Conservation (phyloP, 2,329 filamentous ascomycete genomes). For the Bimuria novae-zelandiae region DNA sequence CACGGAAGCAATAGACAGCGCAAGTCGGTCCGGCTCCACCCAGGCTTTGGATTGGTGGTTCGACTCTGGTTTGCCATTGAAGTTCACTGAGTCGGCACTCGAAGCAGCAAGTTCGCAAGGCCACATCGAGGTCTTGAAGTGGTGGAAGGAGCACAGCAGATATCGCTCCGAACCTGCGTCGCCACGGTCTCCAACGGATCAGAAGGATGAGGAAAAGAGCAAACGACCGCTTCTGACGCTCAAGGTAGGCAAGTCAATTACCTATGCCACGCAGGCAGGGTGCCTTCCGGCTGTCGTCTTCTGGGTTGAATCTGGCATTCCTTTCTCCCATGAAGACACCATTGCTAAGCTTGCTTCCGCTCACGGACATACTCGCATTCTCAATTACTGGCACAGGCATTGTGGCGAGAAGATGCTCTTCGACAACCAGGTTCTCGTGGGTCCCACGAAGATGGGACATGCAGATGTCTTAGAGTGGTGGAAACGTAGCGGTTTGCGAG, state of each 20-base stretch:
- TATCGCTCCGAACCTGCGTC: conserved; percentile 40
- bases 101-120: conserved; percentile 86
- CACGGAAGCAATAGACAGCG: conserved; percentile 81
- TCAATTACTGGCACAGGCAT: conserved; percentile 79
- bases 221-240: conserved; percentile 55
- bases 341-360: conserved; percentile 84
- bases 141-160: conserved; percentile 79
- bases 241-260: conserved; percentile 82
- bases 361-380: conserved; percentile 80
- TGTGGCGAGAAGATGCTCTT: conserved; percentile 80
- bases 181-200: conserved; percentile 17
- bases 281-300: conserved; percentile 78
- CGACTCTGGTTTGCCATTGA: conserved; percentile 74
- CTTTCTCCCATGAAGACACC: conserved; percentile 77
- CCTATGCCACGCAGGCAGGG: conserved; percentile 82
- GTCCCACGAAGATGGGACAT: conserved; percentile 85
- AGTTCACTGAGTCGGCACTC: conserved; percentile 84
- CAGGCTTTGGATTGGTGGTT: conserved; percentile 93
- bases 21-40: conserved; percentile 82
- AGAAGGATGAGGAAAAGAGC: conserved; percentile 18
- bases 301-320: conserved; percentile 84
- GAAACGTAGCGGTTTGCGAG: conserved; percentile 74
- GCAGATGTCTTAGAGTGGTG: conserved; percentile 90
- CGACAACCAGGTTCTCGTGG: conserved; percentile 81
- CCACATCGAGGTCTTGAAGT: conserved; percentile 83